These are phyloP conservation scores for Theobroma cacao DNA, from an alignment of 345 rosid species.

Conservation along the genomic window DNA sequence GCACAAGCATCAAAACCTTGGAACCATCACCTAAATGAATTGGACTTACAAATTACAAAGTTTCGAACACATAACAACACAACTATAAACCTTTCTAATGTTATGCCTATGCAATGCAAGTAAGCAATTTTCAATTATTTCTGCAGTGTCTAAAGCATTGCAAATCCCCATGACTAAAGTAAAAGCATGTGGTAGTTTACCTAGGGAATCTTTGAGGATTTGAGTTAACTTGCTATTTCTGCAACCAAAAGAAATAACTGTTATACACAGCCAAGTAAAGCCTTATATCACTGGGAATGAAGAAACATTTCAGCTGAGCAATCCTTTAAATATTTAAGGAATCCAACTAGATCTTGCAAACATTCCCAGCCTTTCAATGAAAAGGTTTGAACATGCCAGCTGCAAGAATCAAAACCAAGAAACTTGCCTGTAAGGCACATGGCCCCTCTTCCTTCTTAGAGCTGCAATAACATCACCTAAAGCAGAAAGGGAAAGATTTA, in stretches of 20 bases:
- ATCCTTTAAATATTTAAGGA: slow-evolving; percentile 7
- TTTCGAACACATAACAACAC: not conserved
- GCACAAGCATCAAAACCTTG: slow-evolving; percentile 89
- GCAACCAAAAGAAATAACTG: slow-evolving; percentile 38
- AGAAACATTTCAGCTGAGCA: slow-evolving; percentile 19
- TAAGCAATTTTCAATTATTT: not conserved
- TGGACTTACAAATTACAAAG: slow-evolving; percentile 8
- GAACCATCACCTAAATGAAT: slow-evolving; percentile 57
- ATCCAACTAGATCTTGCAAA: not conserved
- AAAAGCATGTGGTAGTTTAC: slow-evolving; percentile 35
- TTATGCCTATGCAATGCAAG: not conserved
- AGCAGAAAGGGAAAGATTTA: slow-evolving; percentile 94
- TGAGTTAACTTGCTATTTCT: slow-evolving; percentile 98
- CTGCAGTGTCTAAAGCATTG: slow-evolving; percentile 4
- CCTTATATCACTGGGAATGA: not conserved
- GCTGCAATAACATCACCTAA: slow-evolving; percentile 94
- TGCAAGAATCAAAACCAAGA: slow-evolving; percentile 20
- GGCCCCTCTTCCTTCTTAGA: slow-evolving; percentile 74
- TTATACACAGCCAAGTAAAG: not conserved
- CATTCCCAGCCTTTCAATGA: not conserved
- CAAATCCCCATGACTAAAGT: not conserved
- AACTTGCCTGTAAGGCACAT: slow-evolving; percentile 93
- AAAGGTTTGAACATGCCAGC: slow-evolving; percentile 4
- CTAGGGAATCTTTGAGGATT: slow-evolving; percentile 91
- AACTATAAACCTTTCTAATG: not conserved